Evolutionary conservation across 106 monocot species (phyloP).

Genomic region (Iris macrosiphon): DNA sequence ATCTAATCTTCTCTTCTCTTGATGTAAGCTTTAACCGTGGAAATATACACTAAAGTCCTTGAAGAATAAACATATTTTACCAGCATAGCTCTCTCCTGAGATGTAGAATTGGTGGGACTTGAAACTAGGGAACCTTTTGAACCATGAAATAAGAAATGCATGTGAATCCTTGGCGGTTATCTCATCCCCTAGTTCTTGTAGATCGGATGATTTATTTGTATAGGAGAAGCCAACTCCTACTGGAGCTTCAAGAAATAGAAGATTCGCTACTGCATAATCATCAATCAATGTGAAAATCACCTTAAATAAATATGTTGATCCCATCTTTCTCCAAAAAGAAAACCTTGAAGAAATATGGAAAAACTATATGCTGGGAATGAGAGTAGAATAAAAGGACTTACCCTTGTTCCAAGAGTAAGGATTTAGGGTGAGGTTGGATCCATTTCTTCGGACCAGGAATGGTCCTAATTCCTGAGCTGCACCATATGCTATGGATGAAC

Average conservation of each 20-base stretch:
- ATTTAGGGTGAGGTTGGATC: conserved; percentile 57
- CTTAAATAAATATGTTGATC: background rate
- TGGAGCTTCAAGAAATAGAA: conserved; percentile 78
- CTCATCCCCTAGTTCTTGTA: conserved; percentile 41
- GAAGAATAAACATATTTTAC: too few relatives aligned
- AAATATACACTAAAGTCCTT: too few relatives aligned
- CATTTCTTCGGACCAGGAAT: conserved; percentile 45
- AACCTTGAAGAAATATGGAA: background rate
- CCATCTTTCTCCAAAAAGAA: too few relatives aligned
- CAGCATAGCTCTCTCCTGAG: conserved; percentile 93
- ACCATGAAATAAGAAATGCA: conserved; percentile 67
- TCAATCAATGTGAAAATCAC: background rate
- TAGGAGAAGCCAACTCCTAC: conserved; percentile 90
- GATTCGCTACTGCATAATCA: conserved; percentile 47
- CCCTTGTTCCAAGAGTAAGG: conserved; percentile 87
- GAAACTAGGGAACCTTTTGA: conserved; percentile 58
- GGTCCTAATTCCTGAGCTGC: conserved; percentile 82
- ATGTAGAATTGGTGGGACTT: conserved; percentile 70
- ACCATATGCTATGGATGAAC: conserved; percentile 81
- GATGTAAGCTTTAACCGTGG: too few relatives aligned
- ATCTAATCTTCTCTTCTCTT: too few relatives aligned
- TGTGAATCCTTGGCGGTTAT: conserved; percentile 67
- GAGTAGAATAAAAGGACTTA: conserved; percentile 8
- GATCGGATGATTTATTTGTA: conserved; percentile 58
- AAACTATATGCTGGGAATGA: background rate